phyloP scores from a whole-genome alignment of 2,329 filamentous ascomycete genomes.

The Sphaerostilbella broomeana region DNA sequence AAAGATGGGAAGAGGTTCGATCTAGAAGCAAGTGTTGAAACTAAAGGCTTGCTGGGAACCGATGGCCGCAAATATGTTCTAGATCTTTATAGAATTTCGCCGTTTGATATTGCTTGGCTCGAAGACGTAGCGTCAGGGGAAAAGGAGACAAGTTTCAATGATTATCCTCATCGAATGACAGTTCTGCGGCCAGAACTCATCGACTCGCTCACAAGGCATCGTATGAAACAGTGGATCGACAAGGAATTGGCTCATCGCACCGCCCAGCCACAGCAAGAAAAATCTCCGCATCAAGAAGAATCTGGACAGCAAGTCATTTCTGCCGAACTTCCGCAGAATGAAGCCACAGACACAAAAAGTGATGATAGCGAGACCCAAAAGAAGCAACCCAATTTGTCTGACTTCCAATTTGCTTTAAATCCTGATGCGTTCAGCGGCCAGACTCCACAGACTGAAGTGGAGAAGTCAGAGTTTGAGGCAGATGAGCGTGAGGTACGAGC shows the following conservation, averaged over 20 bases:
- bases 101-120: slow-evolving; percentile 83
- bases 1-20: slow-evolving; percentile 88
- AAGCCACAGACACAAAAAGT: slow-evolving; percentile 38
- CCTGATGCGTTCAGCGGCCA: slow-evolving; percentile 95
- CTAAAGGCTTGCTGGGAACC: slow-evolving; percentile 93
- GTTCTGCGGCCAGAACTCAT: slow-evolving; percentile 86
- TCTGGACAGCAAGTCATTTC: slow-evolving; percentile 25
- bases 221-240: slow-evolving; percentile 84
- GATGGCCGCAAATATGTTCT: slow-evolving; percentile 97
- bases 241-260: slow-evolving; percentile 64
- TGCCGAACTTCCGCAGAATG: slow-evolving; percentile 30
- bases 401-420: slow-evolving; percentile 84
- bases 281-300: slow-evolving; percentile 26
- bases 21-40: slow-evolving; percentile 92
- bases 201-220: slow-evolving; percentile 74
- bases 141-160: slow-evolving; percentile 35
- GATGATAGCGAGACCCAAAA: slow-evolving; percentile 18
- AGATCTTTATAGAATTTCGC: slow-evolving; percentile 90
- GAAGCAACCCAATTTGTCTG: slow-evolving; percentile 72
- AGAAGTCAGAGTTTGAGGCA: slow-evolving; percentile 73
- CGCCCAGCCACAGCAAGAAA: slow-evolving; percentile 28
- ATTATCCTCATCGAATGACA: slow-evolving; percentile 94
- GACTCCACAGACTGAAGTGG: slow-evolving; percentile 78
- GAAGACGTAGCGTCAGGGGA: slow-evolving; percentile 59
- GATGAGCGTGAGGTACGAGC: slow-evolving; percentile 86